Conservation (phyloP, 2,329 filamentous ascomycete species). For the Chaetomiaceae sp. region DNA sequence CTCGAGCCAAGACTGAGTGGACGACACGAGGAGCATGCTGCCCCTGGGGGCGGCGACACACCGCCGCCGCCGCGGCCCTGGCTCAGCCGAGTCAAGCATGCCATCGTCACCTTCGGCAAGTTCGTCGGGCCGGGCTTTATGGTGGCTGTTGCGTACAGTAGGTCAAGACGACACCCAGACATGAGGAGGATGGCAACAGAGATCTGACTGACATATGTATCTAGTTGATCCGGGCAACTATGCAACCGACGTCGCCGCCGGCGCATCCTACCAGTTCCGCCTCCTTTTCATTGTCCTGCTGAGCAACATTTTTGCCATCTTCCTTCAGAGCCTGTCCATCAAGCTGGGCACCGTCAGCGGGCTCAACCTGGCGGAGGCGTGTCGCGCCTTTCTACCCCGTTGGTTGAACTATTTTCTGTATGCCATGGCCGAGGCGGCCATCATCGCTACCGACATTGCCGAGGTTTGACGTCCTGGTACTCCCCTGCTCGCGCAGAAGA, state of each 20-base stretch:
- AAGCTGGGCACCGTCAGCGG: conserved; percentile 65
- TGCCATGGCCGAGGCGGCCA: conserved; percentile 57
- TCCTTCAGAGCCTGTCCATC: conserved; percentile 61
- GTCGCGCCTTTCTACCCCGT: conserved; percentile 56
- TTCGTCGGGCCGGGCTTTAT: conserved; percentile 66
- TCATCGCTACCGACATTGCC: conserved; percentile 66
- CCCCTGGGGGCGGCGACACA: neutral
- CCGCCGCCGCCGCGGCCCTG: neutral
- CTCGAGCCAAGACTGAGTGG: neutral
- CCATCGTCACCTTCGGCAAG: conserved; percentile 42
- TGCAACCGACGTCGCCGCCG: conserved; percentile 62
- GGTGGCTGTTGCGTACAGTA: conserved; percentile 53
- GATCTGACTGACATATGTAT: neutral
- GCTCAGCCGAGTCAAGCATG: conserved; percentile 19
- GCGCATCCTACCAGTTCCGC: conserved; percentile 57
- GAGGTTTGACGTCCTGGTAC: conserved; percentile 38
- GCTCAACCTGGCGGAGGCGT: conserved; percentile 60
- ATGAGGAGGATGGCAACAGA: too few species aligned
- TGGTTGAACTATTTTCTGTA: conserved; percentile 62
- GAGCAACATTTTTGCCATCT: conserved; percentile 65
- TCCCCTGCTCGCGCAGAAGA: neutral
- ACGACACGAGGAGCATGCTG: neutral
- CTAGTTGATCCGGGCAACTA: conserved; percentile 60
- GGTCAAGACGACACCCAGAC: conserved; percentile 19
- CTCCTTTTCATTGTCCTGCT: conserved; percentile 63